phyloP scores from a whole-genome alignment of 1,284 basidiomycete species.

The Moesziomyces aphidis region DNA sequence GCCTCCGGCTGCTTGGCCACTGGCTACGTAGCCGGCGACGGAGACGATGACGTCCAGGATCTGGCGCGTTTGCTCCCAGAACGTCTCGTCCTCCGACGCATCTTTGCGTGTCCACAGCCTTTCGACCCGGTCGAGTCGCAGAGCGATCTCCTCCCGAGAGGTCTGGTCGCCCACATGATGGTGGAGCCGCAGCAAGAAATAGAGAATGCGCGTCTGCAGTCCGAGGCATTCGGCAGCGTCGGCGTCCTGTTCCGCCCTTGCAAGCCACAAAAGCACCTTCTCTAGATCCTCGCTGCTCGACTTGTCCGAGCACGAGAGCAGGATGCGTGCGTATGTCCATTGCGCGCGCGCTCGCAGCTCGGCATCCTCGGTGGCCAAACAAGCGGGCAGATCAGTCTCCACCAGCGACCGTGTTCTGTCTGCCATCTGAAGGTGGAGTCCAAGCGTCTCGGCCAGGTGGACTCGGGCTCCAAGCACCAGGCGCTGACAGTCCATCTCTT shows the following conservation, averaged over 20 bases:
- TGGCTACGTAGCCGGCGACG: conserved; percentile 38
- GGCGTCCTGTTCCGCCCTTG: conserved; percentile 32
- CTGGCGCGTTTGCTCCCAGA: conserved; percentile 15
- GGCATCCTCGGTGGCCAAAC: conserved; percentile 24
- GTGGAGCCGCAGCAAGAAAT: conserved; percentile 40
- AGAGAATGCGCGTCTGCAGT: conserved; percentile 45
- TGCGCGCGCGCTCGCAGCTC: conserved; percentile 31
- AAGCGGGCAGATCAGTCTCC: conserved; percentile 29
- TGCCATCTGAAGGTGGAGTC: conserved; percentile 30
- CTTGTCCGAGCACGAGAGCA: conserved; percentile 34
- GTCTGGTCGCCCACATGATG: conserved; percentile 30
- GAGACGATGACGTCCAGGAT: conserved; percentile 34
- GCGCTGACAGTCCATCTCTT: conserved; percentile 33
- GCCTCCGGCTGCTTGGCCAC: conserved; percentile 28
- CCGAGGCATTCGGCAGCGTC: conserved; percentile 25
- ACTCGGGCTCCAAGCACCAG: conserved; percentile 20
- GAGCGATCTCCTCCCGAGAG: not conserved
- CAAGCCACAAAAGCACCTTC: conserved; percentile 25
- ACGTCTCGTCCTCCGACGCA: conserved; percentile 10
- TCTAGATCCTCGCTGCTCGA: conserved; percentile 11
- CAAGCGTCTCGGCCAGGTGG: conserved; percentile 38
- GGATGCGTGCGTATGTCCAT: conserved; percentile 39
- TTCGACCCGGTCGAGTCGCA: conserved; percentile 19
- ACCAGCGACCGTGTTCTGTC: conserved; percentile 26
- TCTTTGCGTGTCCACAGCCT: conserved; percentile 15